Evolutionary conservation across 1,284 basidiomycete genomes (phyloP).

Genomic region (Heterobasidion annosum): DNA sequence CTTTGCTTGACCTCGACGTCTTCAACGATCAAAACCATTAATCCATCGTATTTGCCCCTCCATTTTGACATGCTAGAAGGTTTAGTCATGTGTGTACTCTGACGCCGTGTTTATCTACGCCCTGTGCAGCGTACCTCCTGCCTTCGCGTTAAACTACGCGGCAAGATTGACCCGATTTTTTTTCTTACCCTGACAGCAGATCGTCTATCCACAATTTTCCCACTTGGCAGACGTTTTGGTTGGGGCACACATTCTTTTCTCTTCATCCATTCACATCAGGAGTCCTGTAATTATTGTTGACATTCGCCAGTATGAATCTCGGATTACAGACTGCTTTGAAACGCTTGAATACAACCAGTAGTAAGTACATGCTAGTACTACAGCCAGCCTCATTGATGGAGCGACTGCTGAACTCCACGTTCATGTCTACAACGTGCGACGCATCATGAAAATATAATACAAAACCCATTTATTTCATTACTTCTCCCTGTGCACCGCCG

Average conservation of each 20-base stretch:
- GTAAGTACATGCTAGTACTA: too few species aligned
- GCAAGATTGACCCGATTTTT: constrained; percentile 32
- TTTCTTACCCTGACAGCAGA: constrained; percentile 35
- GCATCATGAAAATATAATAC: neutral
- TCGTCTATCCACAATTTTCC: constrained; percentile 34
- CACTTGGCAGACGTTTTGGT: constrained; percentile 49
- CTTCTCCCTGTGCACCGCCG: neutral
- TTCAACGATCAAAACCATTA: too few species aligned
- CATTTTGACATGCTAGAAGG: neutral
- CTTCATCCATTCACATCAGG: too few species aligned
- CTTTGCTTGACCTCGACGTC: neutral
- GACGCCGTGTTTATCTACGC: constrained; percentile 58
- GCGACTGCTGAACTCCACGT: neutral
- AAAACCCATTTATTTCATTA: constrained; percentile 5
- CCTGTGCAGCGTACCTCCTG: constrained; percentile 34
- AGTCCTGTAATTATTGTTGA: too few species aligned
- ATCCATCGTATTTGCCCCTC: too few species aligned
- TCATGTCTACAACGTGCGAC: neutral
- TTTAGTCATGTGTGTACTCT: neutral
- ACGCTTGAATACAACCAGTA: too few species aligned
- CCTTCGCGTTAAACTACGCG: constrained; percentile 61
- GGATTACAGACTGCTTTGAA: too few species aligned
- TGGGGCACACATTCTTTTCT: constrained; percentile 16
- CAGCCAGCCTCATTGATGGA: too few species aligned
- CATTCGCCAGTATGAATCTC: too few species aligned